These are phyloP conservation scores for Symbiodinium pilosum DNA, from an alignment of 73 alveolate genomes.

Conservation along the genomic window DNA sequence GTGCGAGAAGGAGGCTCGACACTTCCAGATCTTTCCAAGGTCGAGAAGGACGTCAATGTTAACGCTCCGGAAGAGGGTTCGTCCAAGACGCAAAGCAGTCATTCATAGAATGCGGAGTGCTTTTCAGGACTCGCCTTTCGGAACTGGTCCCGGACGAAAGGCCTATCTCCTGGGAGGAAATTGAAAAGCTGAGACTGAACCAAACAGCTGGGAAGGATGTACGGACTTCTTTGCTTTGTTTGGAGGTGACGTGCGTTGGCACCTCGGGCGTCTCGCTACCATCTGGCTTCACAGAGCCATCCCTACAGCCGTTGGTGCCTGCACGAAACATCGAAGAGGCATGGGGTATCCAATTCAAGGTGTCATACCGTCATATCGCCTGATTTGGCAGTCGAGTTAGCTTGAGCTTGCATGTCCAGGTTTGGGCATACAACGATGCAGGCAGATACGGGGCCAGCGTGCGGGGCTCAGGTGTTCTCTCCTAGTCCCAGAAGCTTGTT, in stretches of 20 bases:
- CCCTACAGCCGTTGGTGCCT: conserved; percentile 18
- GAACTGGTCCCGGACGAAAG: conserved; percentile 24
- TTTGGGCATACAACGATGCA: conserved; percentile 28
- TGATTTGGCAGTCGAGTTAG: no score
- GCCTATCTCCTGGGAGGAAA: not conserved
- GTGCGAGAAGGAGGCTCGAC: conserved; percentile 10
- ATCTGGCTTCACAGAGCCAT: conserved; percentile 2
- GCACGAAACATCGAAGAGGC: conserved; percentile 6
- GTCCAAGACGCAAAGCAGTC: no score
- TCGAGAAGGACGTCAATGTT: not conserved
- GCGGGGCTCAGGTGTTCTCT: not conserved
- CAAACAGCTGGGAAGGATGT: not conserved
- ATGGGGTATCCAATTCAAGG: not conserved
- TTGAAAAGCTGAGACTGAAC: not conserved
- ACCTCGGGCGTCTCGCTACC: not conserved
- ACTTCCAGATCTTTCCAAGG: not conserved
- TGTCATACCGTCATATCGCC: no score
- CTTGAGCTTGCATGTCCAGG: not conserved
- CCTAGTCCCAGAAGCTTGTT: no score
- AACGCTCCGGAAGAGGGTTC: not conserved
- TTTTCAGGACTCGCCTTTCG: conserved; percentile 8
- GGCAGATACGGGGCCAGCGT: not conserved
- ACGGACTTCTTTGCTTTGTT: no score
- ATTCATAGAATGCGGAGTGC: no score
- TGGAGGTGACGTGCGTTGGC: conserved; percentile 18